phyloP scores from a whole-genome alignment of 768 basidiomycete genomes.

The Sarcomyxa edulis region DNA sequence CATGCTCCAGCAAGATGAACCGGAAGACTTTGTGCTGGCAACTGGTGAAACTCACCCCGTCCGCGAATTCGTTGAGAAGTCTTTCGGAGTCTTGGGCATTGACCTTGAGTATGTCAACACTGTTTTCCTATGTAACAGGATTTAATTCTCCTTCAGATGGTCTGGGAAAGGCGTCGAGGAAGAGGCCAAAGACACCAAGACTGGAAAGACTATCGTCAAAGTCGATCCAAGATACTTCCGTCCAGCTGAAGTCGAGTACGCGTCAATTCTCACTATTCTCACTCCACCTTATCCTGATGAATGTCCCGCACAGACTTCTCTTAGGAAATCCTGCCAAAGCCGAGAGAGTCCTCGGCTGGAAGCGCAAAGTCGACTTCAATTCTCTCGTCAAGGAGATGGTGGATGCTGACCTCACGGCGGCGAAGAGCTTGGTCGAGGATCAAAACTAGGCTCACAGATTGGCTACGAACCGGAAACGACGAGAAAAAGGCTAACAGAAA shows the following conservation, averaged over 20 bases:
- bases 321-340: constrained; percentile 90
- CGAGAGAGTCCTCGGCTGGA: constrained; percentile 86
- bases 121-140: neutral
- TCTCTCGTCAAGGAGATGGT: constrained; percentile 92
- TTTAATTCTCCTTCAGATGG: constrained; percentile 47
- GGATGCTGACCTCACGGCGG: constrained; percentile 68
- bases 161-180: constrained; percentile 71
- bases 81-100: constrained; percentile 68
- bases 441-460: too few relatives aligned
- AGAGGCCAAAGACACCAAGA: constrained; percentile 67
- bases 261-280: constrained; percentile 16
- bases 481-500: too few relatives aligned
- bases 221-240: constrained; percentile 91
- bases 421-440: constrained; percentile 72
- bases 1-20: constrained; percentile 81
- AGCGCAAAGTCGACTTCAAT: constrained; percentile 79
- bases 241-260: constrained; percentile 91
- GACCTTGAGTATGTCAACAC: constrained; percentile 49
- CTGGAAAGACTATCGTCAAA: constrained; percentile 70
- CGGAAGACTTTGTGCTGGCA: constrained; percentile 92
- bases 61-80: constrained; percentile 86
- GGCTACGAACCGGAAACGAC: too few relatives aligned
- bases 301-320: constrained; percentile 49
- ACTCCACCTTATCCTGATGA: constrained; percentile 7
- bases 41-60: constrained; percentile 96